Percentiles rank a stretch among this genome's conserved stretches.
phyloP scores from a whole-genome alignment of 345 rosid genomes.

The Eutrema heterophyllum region DNA sequence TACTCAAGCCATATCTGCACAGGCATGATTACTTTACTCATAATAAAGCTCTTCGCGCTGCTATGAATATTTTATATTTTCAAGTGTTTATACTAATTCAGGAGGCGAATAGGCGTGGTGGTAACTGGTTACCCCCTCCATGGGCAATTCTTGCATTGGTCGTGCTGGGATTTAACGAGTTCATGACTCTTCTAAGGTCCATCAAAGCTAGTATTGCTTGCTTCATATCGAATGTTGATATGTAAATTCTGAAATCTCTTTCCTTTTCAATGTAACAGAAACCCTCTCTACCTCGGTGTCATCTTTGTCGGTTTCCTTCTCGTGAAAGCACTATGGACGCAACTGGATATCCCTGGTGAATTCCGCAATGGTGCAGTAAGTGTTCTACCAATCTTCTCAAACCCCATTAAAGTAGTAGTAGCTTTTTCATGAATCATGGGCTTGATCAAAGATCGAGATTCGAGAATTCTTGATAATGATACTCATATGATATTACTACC shows the following conservation, averaged over 20 bases:
- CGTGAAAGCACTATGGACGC: constrained; percentile 84
- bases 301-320: constrained; percentile 68
- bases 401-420: not conserved
- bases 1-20: constrained; percentile 96
- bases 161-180: constrained; percentile 90
- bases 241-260: not conserved
- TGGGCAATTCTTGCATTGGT: constrained; percentile 89
- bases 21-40: constrained; percentile 45
- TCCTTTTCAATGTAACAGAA: constrained; percentile 45
- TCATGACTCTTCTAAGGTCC: constrained; percentile 93
- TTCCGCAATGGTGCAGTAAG: constrained; percentile 92
- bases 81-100: constrained; percentile 31
- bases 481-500: not conserved
- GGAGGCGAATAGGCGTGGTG: constrained; percentile 85
- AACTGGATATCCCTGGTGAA: constrained; percentile 77
- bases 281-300: constrained; percentile 68
- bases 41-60: not conserved
- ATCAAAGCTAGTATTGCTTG: not conserved
- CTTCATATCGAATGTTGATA: not conserved
- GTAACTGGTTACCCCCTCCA: constrained; percentile 98
- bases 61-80: not conserved
- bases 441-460: not conserved
- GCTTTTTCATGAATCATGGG: not conserved
- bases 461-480: not conserved
- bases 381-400: constrained; percentile 12